Base-by-base conservation (phyloP, 495 filamentous ascomycete genomes). In the Aeminium ludgeri region DNA sequence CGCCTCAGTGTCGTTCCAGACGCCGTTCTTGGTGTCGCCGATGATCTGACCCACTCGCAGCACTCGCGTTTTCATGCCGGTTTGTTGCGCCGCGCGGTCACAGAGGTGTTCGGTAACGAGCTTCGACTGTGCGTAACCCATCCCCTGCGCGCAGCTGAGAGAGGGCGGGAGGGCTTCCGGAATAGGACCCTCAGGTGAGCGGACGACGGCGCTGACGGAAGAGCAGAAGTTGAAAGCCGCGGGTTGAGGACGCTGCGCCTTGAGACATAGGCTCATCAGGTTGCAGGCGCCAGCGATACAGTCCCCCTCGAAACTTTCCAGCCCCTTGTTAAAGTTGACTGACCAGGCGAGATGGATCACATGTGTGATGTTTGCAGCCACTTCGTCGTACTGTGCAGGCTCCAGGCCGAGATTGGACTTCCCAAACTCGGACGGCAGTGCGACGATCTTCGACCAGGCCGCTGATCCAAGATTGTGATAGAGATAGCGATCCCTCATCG, bases 1-100 rank as follows among this genome's bases (percentile, higher is more conserved):
- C 0, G 67, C 68, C 42, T 79, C 74, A 2, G 55, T 65, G 34
- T 68, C 65, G 50, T 76, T 78, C 74, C 74, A 78, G 0, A 70
- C 41, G 0, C 71, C 73, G 39, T 55, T 52, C n/a, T 45, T 40
- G 12, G 53, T 58, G 36, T 73, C 72, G 1, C 70, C 74, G 2
- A 60, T 53, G 12, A 78, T 65, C 48, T 79, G 74, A 0, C 74
- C 74, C 10, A 77, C 70, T 2, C 74, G 62, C 5, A 78, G 57
- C 2, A 72, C 65, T 17, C 62, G 62, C 0, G 66, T 55, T 10
- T 56, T 42, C 2, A 63, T 65, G 4, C 64, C 55, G 3, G 59
- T 25, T 25, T 25, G 23, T 8, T 25, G 23, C 11, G 31, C 31
- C 12, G 31, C 31, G 31, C 16, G 37, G 6, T 12, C 37, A 13